Evolutionary conservation across 371 early-diverging fungal species (phyloP), one percentile per base, ranked within the genome.

Genomic region (Mucor plumbeus): DNA sequence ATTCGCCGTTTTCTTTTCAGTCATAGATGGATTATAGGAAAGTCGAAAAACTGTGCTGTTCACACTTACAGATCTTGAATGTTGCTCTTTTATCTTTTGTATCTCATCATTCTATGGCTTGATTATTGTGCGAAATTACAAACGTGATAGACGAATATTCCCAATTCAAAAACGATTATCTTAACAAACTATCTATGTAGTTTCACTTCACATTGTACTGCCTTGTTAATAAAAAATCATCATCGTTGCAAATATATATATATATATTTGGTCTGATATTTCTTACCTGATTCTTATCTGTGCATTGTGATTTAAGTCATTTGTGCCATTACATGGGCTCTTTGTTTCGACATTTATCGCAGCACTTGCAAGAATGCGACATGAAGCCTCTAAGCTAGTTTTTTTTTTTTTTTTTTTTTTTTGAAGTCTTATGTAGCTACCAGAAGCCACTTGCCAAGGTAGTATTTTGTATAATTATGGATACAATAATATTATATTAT

Each of bases 271-370:
- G n/a, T 61, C 61, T 50, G 47, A 33, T 60, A 60, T 57, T 57
- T 57, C 47, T 58, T 64, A 64, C 64, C 47, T 64, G 58, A 35
- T 57, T 64, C 68, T 68, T 59, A 59, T 58, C 39, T 54, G 50
- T 58, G 41, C 41, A 41, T 55, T 35, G 36, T 57, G 56, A 31
- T 67, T 67, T 66, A 33, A 31, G 50, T 55, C 5, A 57, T 43
- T 8, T 53, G 59, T n/a, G 26, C 44, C 36, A 36, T 69, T 64
- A n/a, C n/a, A n/a, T n/a, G n/a, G n/a, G n/a, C n/a, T n/a, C n/a
- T n/a, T n/a, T n/a, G n/a, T 69, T 69, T 69, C 65, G 62, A 61
- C 61, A 61, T 64, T 69, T 61, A 54, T 69, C 64, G 61, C 54
- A 64, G 31, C 60, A 64, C 47, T 9, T 36, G 38, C 9, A 36